A percentile compares a stretch with the other conserved stretches of the same genome.
These are phyloP conservation scores for Priceomyces haplophilus DNA, from an alignment of 805 yeast species.

Conservation along the genomic window DNA sequence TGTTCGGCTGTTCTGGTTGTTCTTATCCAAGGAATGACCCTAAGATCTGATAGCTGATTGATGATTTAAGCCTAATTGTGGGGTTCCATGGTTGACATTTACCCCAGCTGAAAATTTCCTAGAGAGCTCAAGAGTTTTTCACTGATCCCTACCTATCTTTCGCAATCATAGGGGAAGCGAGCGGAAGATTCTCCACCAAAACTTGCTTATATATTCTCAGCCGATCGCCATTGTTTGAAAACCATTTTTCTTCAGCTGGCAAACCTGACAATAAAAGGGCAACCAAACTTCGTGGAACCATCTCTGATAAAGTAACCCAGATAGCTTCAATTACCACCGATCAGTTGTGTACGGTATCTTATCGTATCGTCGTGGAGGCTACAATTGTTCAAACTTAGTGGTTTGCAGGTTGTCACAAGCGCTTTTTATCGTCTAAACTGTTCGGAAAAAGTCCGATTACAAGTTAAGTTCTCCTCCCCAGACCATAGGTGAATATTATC, in stretches of 20 bases:
- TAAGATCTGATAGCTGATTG: neutral
- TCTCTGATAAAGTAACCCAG: neutral
- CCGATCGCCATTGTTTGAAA: neutral
- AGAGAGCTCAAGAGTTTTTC: neutral
- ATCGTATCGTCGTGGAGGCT: slow-evolving; percentile 1
- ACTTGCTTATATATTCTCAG: neutral
- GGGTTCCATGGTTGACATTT: slow-evolving; percentile 1
- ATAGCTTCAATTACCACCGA: neutral
- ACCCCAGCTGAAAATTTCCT: slow-evolving; percentile 5
- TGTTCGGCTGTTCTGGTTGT: too few relatives aligned
- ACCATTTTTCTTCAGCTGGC: neutral
- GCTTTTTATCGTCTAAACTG: neutral
- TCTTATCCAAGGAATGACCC: neutral
- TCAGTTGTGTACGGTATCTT: neutral
- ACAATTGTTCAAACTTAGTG: neutral
- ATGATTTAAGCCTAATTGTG: slow-evolving; percentile 1
- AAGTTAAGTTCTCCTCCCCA: neutral
- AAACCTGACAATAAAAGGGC: too few relatives aligned
- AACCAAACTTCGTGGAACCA: neutral
- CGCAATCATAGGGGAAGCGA: slow-evolving; percentile 1
- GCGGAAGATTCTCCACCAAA: neutral
- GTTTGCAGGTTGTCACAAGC: neutral
- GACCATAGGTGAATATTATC: neutral
- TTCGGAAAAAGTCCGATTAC: slow-evolving; percentile 1
- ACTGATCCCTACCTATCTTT: neutral